A percentile compares a stretch with the other conserved stretches of the same genome.
phyloP scores from a whole-genome alignment of 2,329 filamentous ascomycete species.

The Epicoccum sorghinum region DNA sequence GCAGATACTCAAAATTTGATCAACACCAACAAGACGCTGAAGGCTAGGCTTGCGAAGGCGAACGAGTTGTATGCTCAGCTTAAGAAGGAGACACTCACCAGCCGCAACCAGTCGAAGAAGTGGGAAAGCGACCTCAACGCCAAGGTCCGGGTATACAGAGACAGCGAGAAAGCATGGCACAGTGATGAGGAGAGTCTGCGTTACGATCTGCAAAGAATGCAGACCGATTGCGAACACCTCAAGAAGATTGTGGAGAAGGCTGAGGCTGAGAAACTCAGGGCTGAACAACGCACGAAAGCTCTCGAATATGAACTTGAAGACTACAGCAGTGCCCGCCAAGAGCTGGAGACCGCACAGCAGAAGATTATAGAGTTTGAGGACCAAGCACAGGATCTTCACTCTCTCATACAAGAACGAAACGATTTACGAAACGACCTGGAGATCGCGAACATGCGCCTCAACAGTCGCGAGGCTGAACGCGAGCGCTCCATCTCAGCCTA shows the following conservation, averaged over 20 bases:
- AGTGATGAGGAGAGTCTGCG: conserved; percentile 63
- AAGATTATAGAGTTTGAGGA: conserved; percentile 40
- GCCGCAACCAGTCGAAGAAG: conserved; percentile 75
- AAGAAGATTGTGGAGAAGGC: conserved; percentile 69
- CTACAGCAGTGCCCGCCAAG: conserved; percentile 51
- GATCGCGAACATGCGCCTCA: conserved; percentile 64
- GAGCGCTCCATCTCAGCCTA: conserved; percentile 56
- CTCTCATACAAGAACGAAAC: conserved; percentile 63
- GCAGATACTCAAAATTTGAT: conserved; percentile 83
- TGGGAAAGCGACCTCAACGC: conserved; percentile 74
- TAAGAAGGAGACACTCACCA: conserved; percentile 74
- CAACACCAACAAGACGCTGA: conserved; percentile 75
- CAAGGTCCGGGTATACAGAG: conserved; percentile 69
- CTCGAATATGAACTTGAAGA: conserved; percentile 68
- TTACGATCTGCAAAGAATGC: conserved; percentile 63
- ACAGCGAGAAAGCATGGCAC: conserved; percentile 71
- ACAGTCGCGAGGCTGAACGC: conserved; percentile 57
- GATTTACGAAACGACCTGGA: conserved; percentile 65
- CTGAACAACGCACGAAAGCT: conserved; percentile 62
- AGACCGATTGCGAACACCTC: conserved; percentile 68
- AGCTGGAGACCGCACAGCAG: conserved; percentile 43
- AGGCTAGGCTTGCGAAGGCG: conserved; percentile 73
- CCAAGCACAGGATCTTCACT: conserved; percentile 53
- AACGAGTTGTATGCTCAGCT: conserved; percentile 73
- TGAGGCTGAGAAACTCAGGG: conserved; percentile 66